Percentiles rank a stretch among this genome's conserved stretches.
These are phyloP conservation scores for Solanum hybrid DNA, from an alignment of 305 asterid genomes.

Conservation along the genomic window DNA sequence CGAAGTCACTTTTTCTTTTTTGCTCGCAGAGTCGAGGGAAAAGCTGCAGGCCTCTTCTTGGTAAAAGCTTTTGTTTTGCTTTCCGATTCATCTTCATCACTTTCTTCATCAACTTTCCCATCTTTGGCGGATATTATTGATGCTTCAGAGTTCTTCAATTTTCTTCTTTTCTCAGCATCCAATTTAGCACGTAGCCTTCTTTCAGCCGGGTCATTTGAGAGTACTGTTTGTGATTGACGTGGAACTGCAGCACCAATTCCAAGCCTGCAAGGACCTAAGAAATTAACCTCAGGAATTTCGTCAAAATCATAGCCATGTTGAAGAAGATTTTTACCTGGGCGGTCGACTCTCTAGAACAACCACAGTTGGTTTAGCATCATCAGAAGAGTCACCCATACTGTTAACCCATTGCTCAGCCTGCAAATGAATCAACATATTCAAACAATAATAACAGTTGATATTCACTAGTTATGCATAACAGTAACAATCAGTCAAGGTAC, in stretches of 20 bases:
- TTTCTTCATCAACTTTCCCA: constrained; percentile 36
- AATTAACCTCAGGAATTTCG: not conserved
- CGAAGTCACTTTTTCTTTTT: constrained; percentile 35
- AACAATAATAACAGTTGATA: not conserved
- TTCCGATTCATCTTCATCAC: constrained; percentile 50
- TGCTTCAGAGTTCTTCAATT: constrained; percentile 27
- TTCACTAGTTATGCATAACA: not conserved
- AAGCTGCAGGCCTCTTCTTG: constrained; percentile 45
- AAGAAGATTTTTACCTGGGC: constrained; percentile 37
- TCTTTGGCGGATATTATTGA: constrained; percentile 21
- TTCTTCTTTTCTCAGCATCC: constrained; percentile 36
- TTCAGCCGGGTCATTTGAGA: constrained; percentile 46
- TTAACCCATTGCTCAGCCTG: constrained; percentile 82
- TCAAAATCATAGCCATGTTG: not conserved
- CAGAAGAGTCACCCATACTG: constrained; percentile 39
- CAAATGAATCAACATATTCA: constrained; percentile 1
- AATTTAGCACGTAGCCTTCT: constrained; percentile 48
- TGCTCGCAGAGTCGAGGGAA: constrained; percentile 9
- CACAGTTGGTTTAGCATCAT: constrained; percentile 20
- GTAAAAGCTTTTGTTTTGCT: constrained; percentile 59
- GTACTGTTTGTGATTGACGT: constrained; percentile 29
- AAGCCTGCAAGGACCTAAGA: constrained; percentile 41
- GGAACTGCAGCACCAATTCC: constrained; percentile 81
- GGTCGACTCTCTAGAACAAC: constrained; percentile 59
- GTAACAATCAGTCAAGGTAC: not conserved